These are phyloP conservation scores for Typha latifolia DNA, from an alignment of 176 grass and related monocot genomes.

Conservation along the genomic window DNA sequence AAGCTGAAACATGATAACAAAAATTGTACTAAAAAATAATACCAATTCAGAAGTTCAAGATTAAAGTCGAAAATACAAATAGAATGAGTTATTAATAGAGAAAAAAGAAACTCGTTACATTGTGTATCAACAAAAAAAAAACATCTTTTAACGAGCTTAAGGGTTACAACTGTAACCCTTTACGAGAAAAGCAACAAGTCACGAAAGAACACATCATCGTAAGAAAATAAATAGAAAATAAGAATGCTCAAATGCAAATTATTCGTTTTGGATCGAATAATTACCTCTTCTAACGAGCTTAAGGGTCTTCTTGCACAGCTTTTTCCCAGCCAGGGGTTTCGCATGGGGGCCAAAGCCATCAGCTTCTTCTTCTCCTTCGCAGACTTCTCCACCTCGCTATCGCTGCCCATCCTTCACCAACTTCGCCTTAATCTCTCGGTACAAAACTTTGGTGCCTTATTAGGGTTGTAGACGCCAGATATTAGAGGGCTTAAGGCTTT, in stretches of 20 bases:
- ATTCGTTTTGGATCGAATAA: background rate
- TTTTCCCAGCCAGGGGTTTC: constrained; percentile 68
- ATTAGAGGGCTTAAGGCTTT: no score
- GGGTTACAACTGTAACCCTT: no score
- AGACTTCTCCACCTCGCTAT: constrained; percentile 37
- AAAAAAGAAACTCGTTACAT: no score
- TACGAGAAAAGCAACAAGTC: no score
- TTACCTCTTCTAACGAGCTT: constrained; percentile 81
- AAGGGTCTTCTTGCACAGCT: constrained; percentile 71
- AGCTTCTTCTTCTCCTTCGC: constrained; percentile 18
- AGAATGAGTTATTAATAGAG: background rate
- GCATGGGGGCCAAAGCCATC: constrained; percentile 56
- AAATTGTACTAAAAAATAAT: no score
- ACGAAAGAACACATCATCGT: no score
- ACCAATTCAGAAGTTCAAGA: no score
- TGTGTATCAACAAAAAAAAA: no score
- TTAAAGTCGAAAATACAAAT: background rate
- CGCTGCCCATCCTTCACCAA: constrained; percentile 28
- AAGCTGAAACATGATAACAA: constrained; percentile 21
- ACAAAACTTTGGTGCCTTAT: no score
- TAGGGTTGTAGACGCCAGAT: no score
- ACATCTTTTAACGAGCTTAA: no score
- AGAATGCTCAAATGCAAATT: background rate
- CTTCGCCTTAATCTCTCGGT: no score
- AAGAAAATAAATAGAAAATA: background rate